These are phyloP conservation scores for Ilex aquifolium DNA, from an alignment of 257 asterid genomes.

Conservation along the genomic window DNA sequence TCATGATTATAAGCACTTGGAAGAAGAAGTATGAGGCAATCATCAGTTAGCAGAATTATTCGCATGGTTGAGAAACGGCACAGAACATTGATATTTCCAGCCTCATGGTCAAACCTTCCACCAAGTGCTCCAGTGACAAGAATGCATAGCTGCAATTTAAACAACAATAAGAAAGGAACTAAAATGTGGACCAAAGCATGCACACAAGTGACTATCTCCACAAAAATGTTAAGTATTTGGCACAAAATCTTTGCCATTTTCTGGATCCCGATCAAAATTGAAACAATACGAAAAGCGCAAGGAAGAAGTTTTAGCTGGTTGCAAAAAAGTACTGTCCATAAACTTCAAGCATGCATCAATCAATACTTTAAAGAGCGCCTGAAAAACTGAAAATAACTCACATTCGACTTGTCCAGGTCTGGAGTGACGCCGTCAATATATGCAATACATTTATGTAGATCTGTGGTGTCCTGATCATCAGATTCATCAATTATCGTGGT, in stretches of 20 bases:
- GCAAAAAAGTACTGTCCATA: too few relatives aligned
- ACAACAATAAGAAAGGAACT: conserved; percentile 1
- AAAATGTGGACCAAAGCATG: not conserved
- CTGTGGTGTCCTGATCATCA: conserved; percentile 86
- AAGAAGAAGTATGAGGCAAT: conserved; percentile 88
- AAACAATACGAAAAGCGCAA: too few relatives aligned
- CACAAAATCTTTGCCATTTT: too few relatives aligned
- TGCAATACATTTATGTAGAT: conserved; percentile 76
- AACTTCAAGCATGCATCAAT: too few relatives aligned
- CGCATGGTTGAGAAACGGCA: conserved; percentile 52
- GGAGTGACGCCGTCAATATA: conserved; percentile 40
- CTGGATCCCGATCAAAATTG: too few relatives aligned
- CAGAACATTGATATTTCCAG: conserved; percentile 78
- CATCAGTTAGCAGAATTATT: conserved; percentile 73
- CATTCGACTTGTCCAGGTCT: conserved; percentile 41
- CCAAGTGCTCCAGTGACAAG: conserved; percentile 95
- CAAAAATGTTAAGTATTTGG: too few relatives aligned
- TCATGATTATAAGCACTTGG: conserved; percentile 59
- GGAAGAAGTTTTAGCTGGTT: too few relatives aligned
- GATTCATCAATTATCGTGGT: conserved; percentile 68
- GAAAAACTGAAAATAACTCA: conserved; percentile 24
- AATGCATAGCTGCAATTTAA: conserved; percentile 56
- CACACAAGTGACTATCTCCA: not conserved
- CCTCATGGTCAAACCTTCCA: conserved; percentile 94
- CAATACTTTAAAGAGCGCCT: not conserved